Conservation (phyloP, 306 rosid genomes). For the Acmispon strigosus region DNA sequence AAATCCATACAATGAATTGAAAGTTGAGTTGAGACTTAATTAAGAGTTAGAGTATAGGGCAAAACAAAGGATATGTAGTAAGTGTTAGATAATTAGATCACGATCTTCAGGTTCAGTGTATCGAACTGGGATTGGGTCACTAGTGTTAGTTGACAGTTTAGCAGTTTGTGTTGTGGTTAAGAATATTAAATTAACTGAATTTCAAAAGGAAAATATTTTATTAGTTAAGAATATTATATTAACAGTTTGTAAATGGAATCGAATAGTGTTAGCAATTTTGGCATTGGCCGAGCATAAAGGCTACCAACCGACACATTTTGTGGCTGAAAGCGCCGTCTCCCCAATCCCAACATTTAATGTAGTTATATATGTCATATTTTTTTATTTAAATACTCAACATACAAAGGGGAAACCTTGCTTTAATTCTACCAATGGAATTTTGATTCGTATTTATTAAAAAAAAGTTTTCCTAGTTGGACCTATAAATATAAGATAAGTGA, state of each 20-base stretch:
- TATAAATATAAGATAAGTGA: too few species aligned
- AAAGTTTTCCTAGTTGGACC: too few species aligned
- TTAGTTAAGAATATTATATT: neutral
- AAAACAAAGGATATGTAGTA: neutral
- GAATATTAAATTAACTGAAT: neutral
- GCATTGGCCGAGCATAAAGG: too few species aligned
- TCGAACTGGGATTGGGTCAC: neutral
- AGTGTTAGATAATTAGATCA: neutral
- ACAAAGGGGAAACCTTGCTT: too few species aligned
- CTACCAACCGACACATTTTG: neutral
- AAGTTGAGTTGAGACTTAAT: too few species aligned
- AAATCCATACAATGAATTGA: too few species aligned
- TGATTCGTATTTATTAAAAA: too few species aligned
- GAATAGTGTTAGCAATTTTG: neutral
- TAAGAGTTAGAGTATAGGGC: neutral
- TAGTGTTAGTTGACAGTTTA: neutral
- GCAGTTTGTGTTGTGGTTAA: neutral
- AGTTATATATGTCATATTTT: too few species aligned
- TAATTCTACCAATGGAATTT: too few species aligned
- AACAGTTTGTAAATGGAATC: neutral
- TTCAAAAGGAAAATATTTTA: too few species aligned
- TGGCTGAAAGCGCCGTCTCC: neutral
- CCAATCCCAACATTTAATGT: neutral
- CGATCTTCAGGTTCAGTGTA: constrained; percentile 13
- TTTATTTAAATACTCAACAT: too few species aligned